Percentiles rank a stretch among this genome's conserved stretches.
Conservation (phyloP, 1,284 basidiomycete species). For the Cronartium quercuum region DNA sequence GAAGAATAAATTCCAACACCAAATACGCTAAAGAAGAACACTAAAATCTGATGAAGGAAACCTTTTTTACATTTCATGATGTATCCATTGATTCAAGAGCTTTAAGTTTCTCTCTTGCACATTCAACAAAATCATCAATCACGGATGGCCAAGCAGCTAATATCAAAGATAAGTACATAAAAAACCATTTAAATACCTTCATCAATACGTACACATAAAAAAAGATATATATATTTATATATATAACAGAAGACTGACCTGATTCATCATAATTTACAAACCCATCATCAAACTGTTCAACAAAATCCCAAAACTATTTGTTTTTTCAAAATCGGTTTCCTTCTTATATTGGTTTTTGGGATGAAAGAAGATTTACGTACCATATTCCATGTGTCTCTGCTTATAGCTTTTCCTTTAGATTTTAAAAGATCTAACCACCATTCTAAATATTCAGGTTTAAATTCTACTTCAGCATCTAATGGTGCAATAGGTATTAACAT, state of each 20-base stretch:
- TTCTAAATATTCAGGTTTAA: conserved; percentile 27
- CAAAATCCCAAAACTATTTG: conserved; percentile 33
- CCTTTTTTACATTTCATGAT: too few relatives aligned
- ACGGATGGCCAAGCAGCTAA: conserved; percentile 38
- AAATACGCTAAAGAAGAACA: too few relatives aligned
- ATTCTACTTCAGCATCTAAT: background rate
- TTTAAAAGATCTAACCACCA: conserved; percentile 35
- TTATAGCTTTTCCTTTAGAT: conserved; percentile 28
- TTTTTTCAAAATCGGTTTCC: background rate
- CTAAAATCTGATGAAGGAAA: too few relatives aligned
- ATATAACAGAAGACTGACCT: background rate
- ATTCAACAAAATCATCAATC: conserved; percentile 36
- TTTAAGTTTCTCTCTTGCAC: conserved; percentile 20
- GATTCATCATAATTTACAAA: conserved; percentile 37
- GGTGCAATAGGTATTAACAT: conserved; percentile 25
- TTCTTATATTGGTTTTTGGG: background rate
- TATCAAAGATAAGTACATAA: too few relatives aligned
- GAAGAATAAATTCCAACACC: too few relatives aligned
- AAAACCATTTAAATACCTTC: background rate
- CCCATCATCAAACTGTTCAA: conserved; percentile 23
- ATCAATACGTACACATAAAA: background rate
- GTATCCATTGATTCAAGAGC: conserved; percentile 30
- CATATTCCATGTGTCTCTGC: conserved; percentile 38
- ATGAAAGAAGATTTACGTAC: conserved; percentile 1
- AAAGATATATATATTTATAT: background rate